Base-by-base conservation (phyloP, 2,329 filamentous ascomycete species). In the Zopfia rhizophila region DNA sequence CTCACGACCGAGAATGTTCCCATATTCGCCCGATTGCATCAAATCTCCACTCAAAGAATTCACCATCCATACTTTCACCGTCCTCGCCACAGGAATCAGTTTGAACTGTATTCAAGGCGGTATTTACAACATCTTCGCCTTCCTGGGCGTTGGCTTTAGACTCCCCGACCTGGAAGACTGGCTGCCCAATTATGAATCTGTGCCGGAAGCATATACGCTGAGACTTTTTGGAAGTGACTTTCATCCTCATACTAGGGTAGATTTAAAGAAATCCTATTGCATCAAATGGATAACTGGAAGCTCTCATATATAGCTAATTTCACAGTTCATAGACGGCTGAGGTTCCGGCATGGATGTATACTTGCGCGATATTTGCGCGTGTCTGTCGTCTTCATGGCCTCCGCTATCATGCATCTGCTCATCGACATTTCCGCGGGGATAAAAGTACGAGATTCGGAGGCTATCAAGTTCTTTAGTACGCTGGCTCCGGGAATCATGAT, bases 71-170 rank as follows among this genome's bases (percentile, higher is more conserved):
- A 1, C 17, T 10, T 54, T 51, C 28, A 36, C 47, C 12, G 43
- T 45, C n/a, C n/a, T 55, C 11, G 40, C 40, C 2, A 32, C 39
- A 11, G 37, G 36, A 4, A 38, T 51, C 10, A 31, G 48, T 10
- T 21, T 51, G 3, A 51, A 39, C 13, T 48, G 42, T 23, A 47
- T 54, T 3, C 47, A 54, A 29, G 39, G 51, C n/a, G 51, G 47
- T 7, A 33, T 53, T 7, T 53, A 53, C 33, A 12, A 47, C 17
- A 31, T 45, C 17, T 38, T 39, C 13, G 43, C 47, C 2, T 25
- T 54, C 4, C 2, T 48, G 3, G 16, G 23, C 13, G 51, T 54
- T 1, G 19, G 17, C 11, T 10, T 24, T 13, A 19, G 24, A 5
- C 13, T 54, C 11, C 38, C 38, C 7, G 17, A 42, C 2, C 42